Conservation (phyloP, 2,329 filamentous ascomycete genomes). For the Penicillium freii region DNA sequence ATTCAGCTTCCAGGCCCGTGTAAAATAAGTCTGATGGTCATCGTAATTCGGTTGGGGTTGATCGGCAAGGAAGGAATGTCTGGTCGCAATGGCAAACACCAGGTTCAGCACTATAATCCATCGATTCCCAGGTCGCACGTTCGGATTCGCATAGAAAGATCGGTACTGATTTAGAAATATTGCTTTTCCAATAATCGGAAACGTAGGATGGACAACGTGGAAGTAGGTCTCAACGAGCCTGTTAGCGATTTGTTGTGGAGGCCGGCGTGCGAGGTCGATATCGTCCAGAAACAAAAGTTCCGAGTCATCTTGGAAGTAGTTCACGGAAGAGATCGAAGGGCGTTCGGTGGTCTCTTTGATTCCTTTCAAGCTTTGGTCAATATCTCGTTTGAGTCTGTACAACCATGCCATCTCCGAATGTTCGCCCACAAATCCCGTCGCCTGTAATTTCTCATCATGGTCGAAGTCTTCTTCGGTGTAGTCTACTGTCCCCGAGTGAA, state of each 20-base stretch:
- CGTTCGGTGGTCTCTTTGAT: slow-evolving; percentile 20
- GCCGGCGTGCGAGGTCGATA: slow-evolving; percentile 39
- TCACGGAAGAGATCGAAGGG: slow-evolving; percentile 34
- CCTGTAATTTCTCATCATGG: slow-evolving; percentile 38
- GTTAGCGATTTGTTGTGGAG: slow-evolving; percentile 39
- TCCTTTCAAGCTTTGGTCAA: slow-evolving; percentile 27
- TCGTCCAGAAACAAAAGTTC: slow-evolving; percentile 34
- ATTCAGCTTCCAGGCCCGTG: slow-evolving; percentile 42
- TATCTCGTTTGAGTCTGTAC: slow-evolving; percentile 40
- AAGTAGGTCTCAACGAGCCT: slow-evolving; percentile 43
- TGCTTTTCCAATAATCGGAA: slow-evolving; percentile 43
- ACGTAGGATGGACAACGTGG: slow-evolving; percentile 39
- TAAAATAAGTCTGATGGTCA: slow-evolving; percentile 44
- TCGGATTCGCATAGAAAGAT: slow-evolving; percentile 34
- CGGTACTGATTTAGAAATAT: slow-evolving; percentile 43
- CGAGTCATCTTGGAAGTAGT: slow-evolving; percentile 43
- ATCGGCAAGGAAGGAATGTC: slow-evolving; percentile 34
- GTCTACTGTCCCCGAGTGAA: slow-evolving; percentile 39
- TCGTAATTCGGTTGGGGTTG: slow-evolving; percentile 27
- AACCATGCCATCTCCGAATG: slow-evolving; percentile 48
- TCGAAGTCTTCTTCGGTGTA: slow-evolving; percentile 47
- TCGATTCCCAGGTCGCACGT: slow-evolving; percentile 36
- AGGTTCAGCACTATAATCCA: slow-evolving; percentile 47
- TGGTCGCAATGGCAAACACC: slow-evolving; percentile 45
- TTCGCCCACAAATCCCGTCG: slow-evolving; percentile 46